Evolutionary conservation across 1,284 basidiomycete species (phyloP), one percentile per base, ranked within the genome.

Genomic region (Ganoderma boninense): DNA sequence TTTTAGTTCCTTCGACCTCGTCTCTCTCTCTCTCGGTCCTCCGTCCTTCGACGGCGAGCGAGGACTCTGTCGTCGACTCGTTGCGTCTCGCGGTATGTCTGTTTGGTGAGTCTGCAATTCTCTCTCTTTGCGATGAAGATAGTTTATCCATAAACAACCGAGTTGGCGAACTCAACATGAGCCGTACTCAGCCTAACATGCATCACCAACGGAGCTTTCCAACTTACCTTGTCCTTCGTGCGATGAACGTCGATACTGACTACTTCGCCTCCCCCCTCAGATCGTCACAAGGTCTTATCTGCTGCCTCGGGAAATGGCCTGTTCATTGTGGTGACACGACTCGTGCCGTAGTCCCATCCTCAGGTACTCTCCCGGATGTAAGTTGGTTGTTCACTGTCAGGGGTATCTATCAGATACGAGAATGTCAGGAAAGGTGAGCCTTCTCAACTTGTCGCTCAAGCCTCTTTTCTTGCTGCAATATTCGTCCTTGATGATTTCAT

Each of bases 171-270:
- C 82, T 81, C 84, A 79, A 78, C 82, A 87, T 91, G 90, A 91
- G 85, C 90, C 90, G 78, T 80, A 82, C 90, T 91, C 90, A 85
- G 85, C 59, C 32, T 80, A 89, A 91, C 90, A 92, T 92, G 90
- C 90, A 92, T 91, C 90, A 92, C 90, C 90, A 92, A 89, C 90
- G 89, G 90, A 92, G 79, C 80, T 18, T 69, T 75, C 26, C 32
- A 23, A 18, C 8, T 40, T 35, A 18, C 40, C 40, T 13, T 60
- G n/a, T n/a, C n/a, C 57, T 29, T 62, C 40, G n/a, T 11, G 20
- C 8, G 2, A 23, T 42, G n/a, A 16, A n/a, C n/a, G 7, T 60
- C 35, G 26, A 32, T 20, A 8, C 59, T 60, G 11, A 60, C 59
- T 1, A 40, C 4, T 6, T 32, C 4, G 8, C 29, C 11, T 57